Evolutionary conservation across 768 basidiomycete genomes (phyloP).

Genomic region (Cytidiella melzeri): DNA sequence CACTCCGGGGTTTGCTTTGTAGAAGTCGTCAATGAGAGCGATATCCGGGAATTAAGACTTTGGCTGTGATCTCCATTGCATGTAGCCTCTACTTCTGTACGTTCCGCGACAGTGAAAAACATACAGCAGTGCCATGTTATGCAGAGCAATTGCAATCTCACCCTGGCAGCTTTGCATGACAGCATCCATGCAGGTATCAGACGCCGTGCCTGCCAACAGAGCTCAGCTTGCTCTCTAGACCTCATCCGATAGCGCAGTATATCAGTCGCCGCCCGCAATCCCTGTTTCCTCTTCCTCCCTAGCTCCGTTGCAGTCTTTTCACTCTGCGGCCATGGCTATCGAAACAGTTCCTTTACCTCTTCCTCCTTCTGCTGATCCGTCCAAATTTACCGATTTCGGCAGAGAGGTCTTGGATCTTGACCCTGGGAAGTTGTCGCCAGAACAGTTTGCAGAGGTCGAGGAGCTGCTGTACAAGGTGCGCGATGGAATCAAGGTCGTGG

Average conservation of each 20-base stretch:
- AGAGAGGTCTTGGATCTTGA: constrained; percentile 69
- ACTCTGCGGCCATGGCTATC: constrained; percentile 49
- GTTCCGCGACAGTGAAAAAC: too few relatives aligned
- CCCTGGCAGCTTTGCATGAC: too few relatives aligned
- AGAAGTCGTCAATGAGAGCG: too few relatives aligned
- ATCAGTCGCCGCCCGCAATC: neutral
- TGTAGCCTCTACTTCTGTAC: too few relatives aligned
- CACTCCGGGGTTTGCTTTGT: too few relatives aligned
- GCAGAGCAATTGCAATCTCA: too few relatives aligned
- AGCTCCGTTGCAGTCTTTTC: too few relatives aligned
- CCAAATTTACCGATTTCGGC: constrained; percentile 67
- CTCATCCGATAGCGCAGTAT: constrained; percentile 2
- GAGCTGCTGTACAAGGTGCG: constrained; percentile 72
- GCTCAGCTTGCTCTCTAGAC: neutral
- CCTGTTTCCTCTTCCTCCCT: too few relatives aligned
- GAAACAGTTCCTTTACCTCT: constrained; percentile 60
- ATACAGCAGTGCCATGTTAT: too few relatives aligned
- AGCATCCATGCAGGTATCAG: too few relatives aligned
- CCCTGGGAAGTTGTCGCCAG: constrained; percentile 54
- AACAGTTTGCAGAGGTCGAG: constrained; percentile 61
- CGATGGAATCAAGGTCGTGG: constrained; percentile 1
- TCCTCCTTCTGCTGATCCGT: constrained; percentile 64
- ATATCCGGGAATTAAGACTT: too few relatives aligned
- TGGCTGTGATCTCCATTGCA: too few relatives aligned
- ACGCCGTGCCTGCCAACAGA: constrained; percentile 1